phyloP scores from a whole-genome alignment of 2,329 filamentous ascomycete genomes.

The Claviceps spartinae region DNA sequence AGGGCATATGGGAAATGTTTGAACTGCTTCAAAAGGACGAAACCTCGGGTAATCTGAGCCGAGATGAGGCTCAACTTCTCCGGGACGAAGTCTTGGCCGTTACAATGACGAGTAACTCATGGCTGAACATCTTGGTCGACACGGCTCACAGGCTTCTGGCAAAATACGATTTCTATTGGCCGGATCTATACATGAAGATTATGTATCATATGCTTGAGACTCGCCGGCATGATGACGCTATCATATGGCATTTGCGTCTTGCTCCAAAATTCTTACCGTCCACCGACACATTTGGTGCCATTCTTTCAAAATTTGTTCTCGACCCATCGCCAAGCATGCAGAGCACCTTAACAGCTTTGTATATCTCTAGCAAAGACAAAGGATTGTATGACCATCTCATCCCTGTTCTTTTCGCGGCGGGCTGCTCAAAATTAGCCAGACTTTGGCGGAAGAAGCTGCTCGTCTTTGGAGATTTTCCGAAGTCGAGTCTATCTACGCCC shows the following conservation, averaged over 20 bases:
- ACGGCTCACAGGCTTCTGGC: constrained; percentile 21
- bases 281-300: constrained; percentile 24
- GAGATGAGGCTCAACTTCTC: constrained; percentile 12
- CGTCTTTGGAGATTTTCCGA: constrained; percentile 28
- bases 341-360: constrained; percentile 29
- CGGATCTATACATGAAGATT: constrained; percentile 34
- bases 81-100: constrained; percentile 18
- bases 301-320: constrained; percentile 30
- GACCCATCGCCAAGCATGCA: constrained; percentile 24
- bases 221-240: constrained; percentile 22
- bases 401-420: constrained; percentile 35
- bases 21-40: constrained; percentile 10
- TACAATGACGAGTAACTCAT: constrained; percentile 13
- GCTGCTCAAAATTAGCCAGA: constrained; percentile 28
- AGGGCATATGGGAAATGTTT: constrained; percentile 17
- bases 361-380: constrained; percentile 28
- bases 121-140: constrained; percentile 15
- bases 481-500: constrained; percentile 24
- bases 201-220: constrained; percentile 29
- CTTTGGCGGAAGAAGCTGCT: constrained; percentile 34
- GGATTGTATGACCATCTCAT: constrained; percentile 37
- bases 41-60: constrained; percentile 10
- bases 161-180: constrained; percentile 30
- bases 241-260: constrained; percentile 36
- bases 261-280: constrained; percentile 28